Base-by-base conservation (phyloP, 2,329 filamentous ascomycete species). In the Tolypocladium cylindrosporum region DNA sequence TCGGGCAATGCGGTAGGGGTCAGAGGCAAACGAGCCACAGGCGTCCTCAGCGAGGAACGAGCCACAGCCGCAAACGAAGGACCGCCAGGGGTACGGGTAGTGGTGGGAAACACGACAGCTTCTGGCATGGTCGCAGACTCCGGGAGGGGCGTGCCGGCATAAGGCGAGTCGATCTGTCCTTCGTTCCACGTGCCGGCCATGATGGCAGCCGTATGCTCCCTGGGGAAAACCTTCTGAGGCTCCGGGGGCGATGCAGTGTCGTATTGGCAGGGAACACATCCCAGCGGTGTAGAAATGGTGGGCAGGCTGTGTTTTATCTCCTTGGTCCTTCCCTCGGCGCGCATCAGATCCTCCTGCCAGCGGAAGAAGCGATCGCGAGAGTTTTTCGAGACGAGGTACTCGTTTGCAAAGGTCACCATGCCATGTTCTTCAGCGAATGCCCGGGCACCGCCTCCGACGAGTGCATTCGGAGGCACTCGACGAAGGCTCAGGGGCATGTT, bases 381-480 rank as follows among this genome's bases (percentile, higher is more conserved):
- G 62, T 85, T 88, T 56, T 82, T 85, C 4, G 93, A 95, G n/a
- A 97, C 80, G 21, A 99, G 78, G 50, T 79, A 80, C 50, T 94
- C 88, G 65, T 91, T 86, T 7, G 85, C 81, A n/a, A 91, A 79
- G 13, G 90, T 77, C 0, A 82, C 75, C 69, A 97, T 84, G 10
- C 89, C 87, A 63, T 91, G 83, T 59, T 93, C 86, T 60, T 83
- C 83, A 0, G 93, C 94, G 72, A 95, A 99, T n/a, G 88, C 83
- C 50, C 83, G 87, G 19, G 94, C 94, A 13, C 94, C 94, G 63
- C 89, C 80, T 40, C 91, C 90, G 13, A 96, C 89, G 1, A 99
- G 81, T 31, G 97, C 84, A 66, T 97, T 97, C 11, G 94, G 94
- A 10, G 95, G 92, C 4, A 99, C 91, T 58, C 94, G 86, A 57